A percentile compares a stretch with the other conserved stretches of the same genome.
Evolutionary conservation across 805 yeast genomes (phyloP).

Genomic region (Danielia oregonensis): DNA sequence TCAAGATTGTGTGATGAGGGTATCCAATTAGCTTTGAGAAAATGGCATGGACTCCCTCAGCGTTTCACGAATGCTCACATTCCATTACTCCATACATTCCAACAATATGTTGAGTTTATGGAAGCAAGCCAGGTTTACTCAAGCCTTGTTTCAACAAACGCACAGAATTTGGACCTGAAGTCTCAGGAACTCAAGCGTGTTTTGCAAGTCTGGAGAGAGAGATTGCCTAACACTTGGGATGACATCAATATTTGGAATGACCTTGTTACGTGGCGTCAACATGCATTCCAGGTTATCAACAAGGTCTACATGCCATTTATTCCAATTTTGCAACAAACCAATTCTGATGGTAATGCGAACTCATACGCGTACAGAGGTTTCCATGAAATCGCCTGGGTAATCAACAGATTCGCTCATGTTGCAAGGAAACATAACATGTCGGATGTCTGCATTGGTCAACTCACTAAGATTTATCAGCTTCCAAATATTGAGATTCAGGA

Average conservation of each 20-base stretch:
- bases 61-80: constrained; percentile 78
- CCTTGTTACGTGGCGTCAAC: constrained; percentile 97
- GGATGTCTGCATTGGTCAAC: constrained; percentile 89
- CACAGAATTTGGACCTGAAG: constrained; percentile 86
- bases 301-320: constrained; percentile 90
- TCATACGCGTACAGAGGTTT: constrained; percentile 97
- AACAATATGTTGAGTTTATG: constrained; percentile 94
- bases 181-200: constrained; percentile 94
- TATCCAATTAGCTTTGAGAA: constrained; percentile 82
- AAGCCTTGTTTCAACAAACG: constrained; percentile 82
- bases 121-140: constrained; percentile 95
- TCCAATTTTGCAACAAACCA: constrained; percentile 71
- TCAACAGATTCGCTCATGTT: constrained; percentile 96
- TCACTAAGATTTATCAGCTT: constrained; percentile 88
- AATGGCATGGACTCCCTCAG: constrained; percentile 90
- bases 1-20: constrained; percentile 93
- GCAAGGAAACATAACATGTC: constrained; percentile 97
- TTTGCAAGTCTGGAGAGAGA: constrained; percentile 95
- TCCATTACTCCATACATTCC: constrained; percentile 88
- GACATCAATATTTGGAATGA: constrained; percentile 98
- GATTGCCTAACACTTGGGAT: constrained; percentile 95
- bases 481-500: constrained; percentile 99
- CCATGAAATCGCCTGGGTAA: constrained; percentile 99
- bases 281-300: constrained; percentile 94
- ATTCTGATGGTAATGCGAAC: constrained; percentile 67